Base-by-base conservation (phyloP, 1,284 basidiomycete species). In the Trichosporon ovoides region DNA sequence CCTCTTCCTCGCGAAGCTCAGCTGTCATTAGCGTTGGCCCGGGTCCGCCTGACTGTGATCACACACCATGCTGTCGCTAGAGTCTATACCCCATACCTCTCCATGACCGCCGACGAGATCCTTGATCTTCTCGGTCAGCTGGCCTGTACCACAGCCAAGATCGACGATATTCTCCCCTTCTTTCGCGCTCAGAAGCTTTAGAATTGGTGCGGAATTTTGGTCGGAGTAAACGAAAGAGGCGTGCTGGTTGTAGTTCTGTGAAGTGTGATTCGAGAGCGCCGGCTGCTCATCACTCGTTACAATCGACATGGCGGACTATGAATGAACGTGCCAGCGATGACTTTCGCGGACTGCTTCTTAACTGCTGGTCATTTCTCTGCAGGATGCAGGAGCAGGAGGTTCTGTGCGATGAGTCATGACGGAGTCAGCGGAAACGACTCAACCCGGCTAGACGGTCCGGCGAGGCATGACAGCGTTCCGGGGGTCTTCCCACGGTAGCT, bases 131-230 rank as follows among this genome's bases (percentile, higher is more conserved):
- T 81, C 64, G 0, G 87, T 88, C 14, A 92, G 75, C 65, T 91
- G 86, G 0, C 88, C 89, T 46, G 84, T 88, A 5, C 90, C 89
- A 68, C 89, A 91, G 3, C 90, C 89, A 38, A 92, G 78, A 68
- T 92, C 90, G 43, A 88, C 78, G 57, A 92, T 85, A 46, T 78
- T 77, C 63, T 91, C 87, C 2, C 87, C 87, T 0, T 81, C 80
- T 64, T 82, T 66, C 0, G 87, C 79, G 24, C 81, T 72, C 16
- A 91, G 80, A n/a, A 89, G 77, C 3, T 79, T 76, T 9, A 90
- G 73, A 18, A 91, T 80, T 2, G 85, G 81, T 0, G 80, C 71
- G 0, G 85, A 86, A 72, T 81, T 85, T 12, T 79, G 78, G n/a
- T 81, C 66, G 0, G 87, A 87, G 72, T 89, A 92, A 22, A 90